Conservation (phyloP, 805 yeast species). For the Wickerhamomyces xylosicus region DNA sequence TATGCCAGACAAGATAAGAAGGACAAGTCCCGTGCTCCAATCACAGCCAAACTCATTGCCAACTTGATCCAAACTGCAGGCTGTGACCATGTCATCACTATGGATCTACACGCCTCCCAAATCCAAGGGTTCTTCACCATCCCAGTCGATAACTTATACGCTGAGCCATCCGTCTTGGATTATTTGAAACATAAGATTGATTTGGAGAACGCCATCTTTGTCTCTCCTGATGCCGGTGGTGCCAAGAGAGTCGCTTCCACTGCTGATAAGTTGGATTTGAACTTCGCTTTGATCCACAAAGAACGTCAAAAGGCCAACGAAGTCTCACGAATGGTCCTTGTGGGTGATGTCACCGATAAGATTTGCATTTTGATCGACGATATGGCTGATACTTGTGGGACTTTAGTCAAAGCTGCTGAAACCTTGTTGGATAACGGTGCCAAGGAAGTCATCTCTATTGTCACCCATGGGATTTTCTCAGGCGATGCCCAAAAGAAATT, state of each 20-base stretch:
- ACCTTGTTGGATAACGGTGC: constrained; percentile 77
- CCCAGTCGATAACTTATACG: constrained; percentile 93
- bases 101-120: constrained; percentile 96
- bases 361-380: constrained; percentile 86
- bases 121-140: constrained; percentile 94
- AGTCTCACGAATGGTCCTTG: constrained; percentile 89
- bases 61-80: constrained; percentile 90
- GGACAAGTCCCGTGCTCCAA: constrained; percentile 93
- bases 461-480: constrained; percentile 90
- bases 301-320: constrained; percentile 94
- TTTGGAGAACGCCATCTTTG: constrained; percentile 56
- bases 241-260: constrained; percentile 93
- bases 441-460: constrained; percentile 78
- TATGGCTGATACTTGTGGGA: constrained; percentile 98
- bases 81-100: constrained; percentile 88
- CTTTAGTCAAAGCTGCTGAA: constrained; percentile 90
- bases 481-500: constrained; percentile 74
- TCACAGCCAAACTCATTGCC: constrained; percentile 90
- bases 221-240: constrained; percentile 98
- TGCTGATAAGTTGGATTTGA: constrained; percentile 86
- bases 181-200: constrained; percentile 63
- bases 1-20: constrained; percentile 97
- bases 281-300: constrained; percentile 92
- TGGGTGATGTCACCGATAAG: constrained; percentile 84
- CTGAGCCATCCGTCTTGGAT: constrained; percentile 82